Evolutionary conservation across 1,139 yeast species (phyloP), one percentile per base, ranked within the genome.

Genomic region (Kluyveromyces marxianus): DNA sequence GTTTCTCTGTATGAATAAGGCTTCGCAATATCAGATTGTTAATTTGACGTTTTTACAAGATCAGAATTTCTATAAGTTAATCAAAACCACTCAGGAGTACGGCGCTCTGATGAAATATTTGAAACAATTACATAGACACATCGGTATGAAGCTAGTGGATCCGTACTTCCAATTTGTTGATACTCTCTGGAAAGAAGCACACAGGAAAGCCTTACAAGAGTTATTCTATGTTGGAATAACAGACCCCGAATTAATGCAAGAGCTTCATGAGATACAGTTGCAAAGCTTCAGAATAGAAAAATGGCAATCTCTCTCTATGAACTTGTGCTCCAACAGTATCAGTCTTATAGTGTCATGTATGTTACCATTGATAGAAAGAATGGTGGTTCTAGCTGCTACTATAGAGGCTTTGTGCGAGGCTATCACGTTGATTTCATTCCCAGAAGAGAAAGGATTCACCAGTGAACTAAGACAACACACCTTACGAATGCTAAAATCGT

Each of bases 131-230:
- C 43, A 40, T 32, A 25, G 43, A 7, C 43, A 40, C 14, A 6
- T 40, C 24, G 38, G 43, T 7, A 32, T 41, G 41, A 44, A 44
- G 30, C 41, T 49, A 8, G 39, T 44, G 25, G 47, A 47, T 32
- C 52, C 52, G 3, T 48, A 47, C 31, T 21, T 30, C 14, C 39
- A 21, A 32, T 45, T 47, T 37, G 33, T 45, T 2, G 25, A 24
- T 2, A 28, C 37, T 8, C 25, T 44, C 10, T 35, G 25, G 24
- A 40, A 10, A 3, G 38, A 25, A 10, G 14, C 26, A 28, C 37
- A 40, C 26, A 33, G 25, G 25, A 24, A 34, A 25, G 43, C 38
- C 4, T 28, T 40, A 21, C 25, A 34, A 14, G 43, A 40, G 14
- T 26, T 40, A 26, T 40, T 40, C 14, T 40, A 40, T 27, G 27